Percentiles rank a stretch among this genome's conserved stretches.
phyloP scores from a whole-genome alignment of 2,329 filamentous ascomycete species.

The Neopestalotiopsis sp. region DNA sequence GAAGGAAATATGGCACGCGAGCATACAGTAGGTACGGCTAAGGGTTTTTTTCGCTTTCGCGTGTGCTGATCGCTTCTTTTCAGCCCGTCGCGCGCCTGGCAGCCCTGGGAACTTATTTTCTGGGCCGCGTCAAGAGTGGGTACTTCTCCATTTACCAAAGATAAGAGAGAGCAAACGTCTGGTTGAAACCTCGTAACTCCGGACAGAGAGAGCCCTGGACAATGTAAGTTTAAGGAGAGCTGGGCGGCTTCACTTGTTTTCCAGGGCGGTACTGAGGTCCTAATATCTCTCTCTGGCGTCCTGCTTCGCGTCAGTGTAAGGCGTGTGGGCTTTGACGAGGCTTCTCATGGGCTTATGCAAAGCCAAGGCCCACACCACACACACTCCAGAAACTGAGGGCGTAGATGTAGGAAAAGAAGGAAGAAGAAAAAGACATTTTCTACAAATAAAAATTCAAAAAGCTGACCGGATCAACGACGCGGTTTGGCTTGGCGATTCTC shows the following conservation, averaged over 20 bases:
- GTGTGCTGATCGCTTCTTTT: background rate
- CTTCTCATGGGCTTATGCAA: background rate
- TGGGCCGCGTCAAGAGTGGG: background rate
- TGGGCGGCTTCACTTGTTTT: background rate
- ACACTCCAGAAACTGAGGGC: background rate
- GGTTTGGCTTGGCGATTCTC: background rate
- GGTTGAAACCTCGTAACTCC: background rate
- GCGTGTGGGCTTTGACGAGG: background rate
- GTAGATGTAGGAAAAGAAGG: background rate
- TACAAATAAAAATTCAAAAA: background rate
- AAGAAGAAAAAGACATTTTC: background rate
- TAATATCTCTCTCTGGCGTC: background rate
- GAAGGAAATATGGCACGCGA: slow-evolving; percentile 15
- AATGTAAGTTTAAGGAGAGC: background rate
- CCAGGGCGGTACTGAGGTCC: background rate
- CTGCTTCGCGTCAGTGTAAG: background rate
- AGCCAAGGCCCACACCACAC: background rate
- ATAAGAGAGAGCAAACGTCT: too few species aligned
- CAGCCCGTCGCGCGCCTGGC: background rate
- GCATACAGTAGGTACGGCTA: background rate
- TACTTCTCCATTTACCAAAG: background rate
- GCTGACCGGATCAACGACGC: background rate
- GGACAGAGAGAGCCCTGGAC: background rate
- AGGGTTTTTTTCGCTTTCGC: background rate
- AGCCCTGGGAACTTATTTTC: background rate